Conservation (phyloP, 192 early-diverging fungal species). For the Funneliformis geosporum region DNA sequence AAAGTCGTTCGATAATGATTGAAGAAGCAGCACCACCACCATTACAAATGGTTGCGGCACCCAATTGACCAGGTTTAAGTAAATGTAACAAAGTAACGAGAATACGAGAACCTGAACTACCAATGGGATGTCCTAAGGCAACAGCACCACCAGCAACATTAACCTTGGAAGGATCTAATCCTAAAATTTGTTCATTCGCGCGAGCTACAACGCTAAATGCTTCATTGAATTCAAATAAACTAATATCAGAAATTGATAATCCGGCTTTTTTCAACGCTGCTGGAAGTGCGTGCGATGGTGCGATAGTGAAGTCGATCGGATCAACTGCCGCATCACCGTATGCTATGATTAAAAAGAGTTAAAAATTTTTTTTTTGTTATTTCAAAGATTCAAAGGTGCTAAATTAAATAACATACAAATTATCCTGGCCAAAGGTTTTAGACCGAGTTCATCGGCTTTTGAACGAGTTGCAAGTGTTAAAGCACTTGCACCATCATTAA, state of each 20-base stretch:
- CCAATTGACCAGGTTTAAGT: slow-evolving; percentile 79
- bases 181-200: slow-evolving; percentile 88
- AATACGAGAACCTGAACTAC: slow-evolving; percentile 81
- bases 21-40: slow-evolving; percentile 79
- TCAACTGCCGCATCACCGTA: slow-evolving; percentile 89
- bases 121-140: slow-evolving; percentile 80
- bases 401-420: slow-evolving; percentile 42
- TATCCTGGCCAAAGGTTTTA: slow-evolving; percentile 88
- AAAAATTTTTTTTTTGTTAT: not conserved
- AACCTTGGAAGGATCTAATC: slow-evolving; percentile 66
- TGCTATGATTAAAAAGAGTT: slow-evolving; percentile 25
- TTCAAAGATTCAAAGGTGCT: not conserved
- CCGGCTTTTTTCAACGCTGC: slow-evolving; percentile 89
- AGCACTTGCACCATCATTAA: slow-evolving; percentile 97
- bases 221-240: slow-evolving; percentile 96
- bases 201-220: slow-evolving; percentile 92
- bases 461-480: slow-evolving; percentile 79
- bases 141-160: slow-evolving; percentile 86
- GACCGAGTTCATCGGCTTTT: slow-evolving; percentile 70
- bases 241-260: slow-evolving; percentile 79
- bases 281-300: slow-evolving; percentile 89
- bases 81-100: slow-evolving; percentile 80
- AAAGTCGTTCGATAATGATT: slow-evolving; percentile 64
- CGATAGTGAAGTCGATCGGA: slow-evolving; percentile 95
- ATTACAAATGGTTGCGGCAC: slow-evolving; percentile 81